These are phyloP conservation scores for Paspalum vaginatum DNA, from an alignment of 176 grass and related monocot species.

Conservation along the genomic window DNA sequence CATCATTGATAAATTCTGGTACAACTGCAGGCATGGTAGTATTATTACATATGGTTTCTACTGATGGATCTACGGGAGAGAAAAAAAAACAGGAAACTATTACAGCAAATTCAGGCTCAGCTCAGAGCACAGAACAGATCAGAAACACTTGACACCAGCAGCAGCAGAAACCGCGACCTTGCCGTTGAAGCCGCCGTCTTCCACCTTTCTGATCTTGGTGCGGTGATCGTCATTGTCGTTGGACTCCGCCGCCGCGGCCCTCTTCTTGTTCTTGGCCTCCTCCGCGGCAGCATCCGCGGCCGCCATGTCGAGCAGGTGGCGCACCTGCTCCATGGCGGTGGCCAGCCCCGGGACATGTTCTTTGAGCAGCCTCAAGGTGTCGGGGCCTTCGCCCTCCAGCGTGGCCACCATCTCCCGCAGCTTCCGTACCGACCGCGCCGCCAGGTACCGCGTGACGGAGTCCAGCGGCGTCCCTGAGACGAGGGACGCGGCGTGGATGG, in stretches of 20 bases:
- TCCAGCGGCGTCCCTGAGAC: neutral
- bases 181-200: neutral
- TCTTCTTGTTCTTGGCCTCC: slow-evolving; percentile 32
- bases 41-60: neutral
- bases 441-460: slow-evolving; percentile 24
- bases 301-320: slow-evolving; percentile 38
- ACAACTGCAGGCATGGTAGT: neutral
- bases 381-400: neutral
- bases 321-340: slow-evolving; percentile 29
- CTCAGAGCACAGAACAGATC: neutral
- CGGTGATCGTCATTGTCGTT: neutral
- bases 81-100: neutral
- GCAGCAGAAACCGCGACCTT: neutral
- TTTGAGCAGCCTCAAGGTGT: neutral
- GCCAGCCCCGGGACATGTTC: slow-evolving; percentile 21
- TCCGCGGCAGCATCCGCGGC: slow-evolving; percentile 1
- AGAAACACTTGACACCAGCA: neutral
- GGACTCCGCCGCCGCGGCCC: neutral
- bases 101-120: neutral
- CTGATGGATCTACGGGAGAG: neutral
- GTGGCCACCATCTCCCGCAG: slow-evolving; percentile 11
- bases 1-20: neutral
- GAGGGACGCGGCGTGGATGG: slow-evolving; percentile 32
- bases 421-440: neutral
- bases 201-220: slow-evolving; percentile 17